Conservation (phyloP, 2,329 filamentous ascomycete genomes). For the Paracoccidioides brasiliensis region DNA sequence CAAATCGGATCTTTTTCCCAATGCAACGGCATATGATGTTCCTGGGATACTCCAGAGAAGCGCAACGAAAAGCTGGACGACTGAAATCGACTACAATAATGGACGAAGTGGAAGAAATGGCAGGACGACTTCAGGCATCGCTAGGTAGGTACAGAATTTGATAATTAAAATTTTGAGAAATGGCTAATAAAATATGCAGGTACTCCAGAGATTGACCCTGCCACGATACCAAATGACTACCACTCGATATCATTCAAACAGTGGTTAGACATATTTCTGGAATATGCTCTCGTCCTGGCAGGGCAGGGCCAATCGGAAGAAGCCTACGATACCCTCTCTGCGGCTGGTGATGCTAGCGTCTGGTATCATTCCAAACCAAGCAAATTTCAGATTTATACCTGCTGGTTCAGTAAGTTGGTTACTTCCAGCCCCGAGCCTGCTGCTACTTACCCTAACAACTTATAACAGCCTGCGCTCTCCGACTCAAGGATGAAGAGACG, state of each 20-base stretch:
- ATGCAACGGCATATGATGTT: constrained; percentile 39
- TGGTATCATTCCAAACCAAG: constrained; percentile 60
- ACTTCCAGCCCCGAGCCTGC: background rate
- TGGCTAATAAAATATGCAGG: constrained; percentile 3
- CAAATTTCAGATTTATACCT: constrained; percentile 60
- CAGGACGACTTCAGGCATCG: constrained; percentile 30
- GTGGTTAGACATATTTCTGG: constrained; percentile 84
- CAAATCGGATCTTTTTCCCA: constrained; percentile 48
- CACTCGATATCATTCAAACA: constrained; percentile 67
- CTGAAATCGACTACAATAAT: constrained; percentile 26
- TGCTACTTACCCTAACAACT: constrained; percentile 10
- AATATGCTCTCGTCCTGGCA: constrained; percentile 69
- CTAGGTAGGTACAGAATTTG: constrained; percentile 21
- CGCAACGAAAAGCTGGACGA: constrained; percentile 25
- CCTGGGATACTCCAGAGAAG: constrained; percentile 34
- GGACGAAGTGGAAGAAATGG: constrained; percentile 33
- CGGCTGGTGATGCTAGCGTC: constrained; percentile 66
- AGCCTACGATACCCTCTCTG: constrained; percentile 67
- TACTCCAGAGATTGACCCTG: constrained; percentile 6
- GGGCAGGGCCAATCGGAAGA: constrained; percentile 53
- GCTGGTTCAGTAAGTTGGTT: constrained; percentile 52
- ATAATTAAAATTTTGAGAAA: background rate
- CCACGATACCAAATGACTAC: constrained; percentile 42
- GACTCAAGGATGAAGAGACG: constrained; percentile 63
- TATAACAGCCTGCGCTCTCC: constrained; percentile 60